phyloP scores from a whole-genome alignment of 164 flowering plant species.

The Piper betle region DNA sequence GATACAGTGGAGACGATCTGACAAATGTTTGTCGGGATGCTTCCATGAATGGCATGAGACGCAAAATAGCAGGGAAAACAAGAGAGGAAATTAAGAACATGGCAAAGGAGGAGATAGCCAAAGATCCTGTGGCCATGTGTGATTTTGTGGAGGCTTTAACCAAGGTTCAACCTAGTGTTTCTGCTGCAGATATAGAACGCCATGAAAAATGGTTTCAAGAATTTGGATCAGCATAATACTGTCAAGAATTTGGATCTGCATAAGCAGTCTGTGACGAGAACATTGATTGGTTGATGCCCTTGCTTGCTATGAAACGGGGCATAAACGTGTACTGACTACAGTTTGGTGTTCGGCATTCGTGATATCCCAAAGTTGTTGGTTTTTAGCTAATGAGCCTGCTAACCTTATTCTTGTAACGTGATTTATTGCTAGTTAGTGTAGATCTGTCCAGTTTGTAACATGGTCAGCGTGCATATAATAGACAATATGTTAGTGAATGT shows the following conservation, averaged over 20 bases:
- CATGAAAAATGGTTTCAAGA: slow-evolving; percentile 95
- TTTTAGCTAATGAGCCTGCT: background rate
- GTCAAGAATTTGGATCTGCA: slow-evolving; percentile 47
- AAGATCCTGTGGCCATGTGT: slow-evolving; percentile 97
- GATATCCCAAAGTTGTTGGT: background rate
- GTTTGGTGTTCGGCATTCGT: background rate
- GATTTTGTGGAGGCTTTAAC: slow-evolving; percentile 85
- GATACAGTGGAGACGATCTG: slow-evolving; percentile 98
- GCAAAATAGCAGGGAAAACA: slow-evolving; percentile 96
- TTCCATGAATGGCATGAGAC: slow-evolving; percentile 97
- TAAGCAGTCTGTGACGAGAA: slow-evolving; percentile 5
- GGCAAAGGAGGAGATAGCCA: slow-evolving; percentile 94
- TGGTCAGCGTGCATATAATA: background rate
- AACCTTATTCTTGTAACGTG: background rate
- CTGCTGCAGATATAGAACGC: slow-evolving; percentile 77
- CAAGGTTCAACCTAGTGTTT: slow-evolving; percentile 93
- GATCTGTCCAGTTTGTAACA: background rate
- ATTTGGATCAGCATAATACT: slow-evolving; percentile 14
- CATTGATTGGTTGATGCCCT: background rate
- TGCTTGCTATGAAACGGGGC: background rate
- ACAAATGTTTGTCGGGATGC: slow-evolving; percentile 98
- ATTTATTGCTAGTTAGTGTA: background rate
- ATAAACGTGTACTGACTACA: background rate
- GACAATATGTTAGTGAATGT: too few relatives aligned
- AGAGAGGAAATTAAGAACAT: slow-evolving; percentile 98